Conservation (phyloP, 2,329 filamentous ascomycete species). For the Colletotrichum magnum region DNA sequence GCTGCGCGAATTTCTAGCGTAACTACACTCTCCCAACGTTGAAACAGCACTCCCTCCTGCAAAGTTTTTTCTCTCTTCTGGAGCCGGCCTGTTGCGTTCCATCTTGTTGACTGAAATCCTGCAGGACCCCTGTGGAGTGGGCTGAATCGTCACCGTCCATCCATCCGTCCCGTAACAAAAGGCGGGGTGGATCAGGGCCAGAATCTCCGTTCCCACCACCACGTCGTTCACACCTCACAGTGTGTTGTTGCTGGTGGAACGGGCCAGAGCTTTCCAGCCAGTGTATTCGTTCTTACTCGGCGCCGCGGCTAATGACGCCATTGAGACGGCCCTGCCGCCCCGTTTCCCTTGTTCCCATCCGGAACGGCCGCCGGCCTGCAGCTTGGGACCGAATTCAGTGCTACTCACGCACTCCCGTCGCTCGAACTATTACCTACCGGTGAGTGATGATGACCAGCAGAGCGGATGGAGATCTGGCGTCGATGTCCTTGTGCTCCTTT, state of each 20-base stretch:
- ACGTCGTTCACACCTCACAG: neutral
- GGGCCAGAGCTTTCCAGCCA: slow-evolving; percentile 26
- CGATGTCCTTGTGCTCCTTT: too few species aligned
- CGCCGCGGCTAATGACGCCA: slow-evolving; percentile 35
- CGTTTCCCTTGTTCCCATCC: neutral
- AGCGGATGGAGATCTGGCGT: too few species aligned
- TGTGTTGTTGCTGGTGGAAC: slow-evolving; percentile 15
- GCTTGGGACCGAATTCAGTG: neutral
- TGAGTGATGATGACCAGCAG: too few species aligned
- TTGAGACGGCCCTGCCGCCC: slow-evolving; percentile 4
- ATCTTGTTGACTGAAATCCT: neutral
- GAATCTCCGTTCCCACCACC: slow-evolving; percentile 21
- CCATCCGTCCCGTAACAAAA: slow-evolving; percentile 9
- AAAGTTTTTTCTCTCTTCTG: neutral
- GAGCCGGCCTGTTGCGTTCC: neutral
- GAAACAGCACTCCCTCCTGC: neutral
- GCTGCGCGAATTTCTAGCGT: neutral
- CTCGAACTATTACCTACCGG: too few species aligned
- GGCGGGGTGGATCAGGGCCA: slow-evolving; percentile 23
- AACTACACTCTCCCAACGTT: neutral
- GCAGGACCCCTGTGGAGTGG: slow-evolving; percentile 30
- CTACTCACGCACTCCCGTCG: too few species aligned
- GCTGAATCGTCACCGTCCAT: slow-evolving; percentile 25
- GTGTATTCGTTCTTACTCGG: neutral
- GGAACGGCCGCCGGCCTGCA: neutral